Percentiles rank a stretch among this genome's conserved stretches.
Evolutionary conservation across 1,139 yeast species (phyloP).

Genomic region (Chernovozyma aurita): DNA sequence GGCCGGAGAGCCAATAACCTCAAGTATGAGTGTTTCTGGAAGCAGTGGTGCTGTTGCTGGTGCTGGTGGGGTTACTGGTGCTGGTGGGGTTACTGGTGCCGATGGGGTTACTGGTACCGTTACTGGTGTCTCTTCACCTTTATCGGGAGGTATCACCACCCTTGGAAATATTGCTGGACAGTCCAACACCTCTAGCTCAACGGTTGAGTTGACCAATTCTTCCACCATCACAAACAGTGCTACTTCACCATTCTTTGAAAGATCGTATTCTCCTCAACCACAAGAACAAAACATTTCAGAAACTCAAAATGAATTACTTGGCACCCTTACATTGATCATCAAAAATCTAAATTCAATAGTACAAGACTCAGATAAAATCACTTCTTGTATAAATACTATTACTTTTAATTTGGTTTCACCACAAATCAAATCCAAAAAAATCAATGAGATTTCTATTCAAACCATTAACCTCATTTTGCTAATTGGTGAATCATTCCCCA

Average conservation of each 20-base stretch:
- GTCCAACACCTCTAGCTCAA: neutral
- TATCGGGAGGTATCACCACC: neutral
- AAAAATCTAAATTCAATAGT: slow-evolving; percentile 39
- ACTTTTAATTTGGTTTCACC: slow-evolving; percentile 43
- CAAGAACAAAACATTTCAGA: neutral
- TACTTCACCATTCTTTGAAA: neutral
- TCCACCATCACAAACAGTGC: too few relatives aligned
- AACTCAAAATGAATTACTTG: slow-evolving; percentile 35
- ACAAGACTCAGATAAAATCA: slow-evolving; percentile 50
- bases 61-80: neutral
- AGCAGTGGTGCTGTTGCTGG: slow-evolving; percentile 1
- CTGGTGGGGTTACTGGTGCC: neutral
- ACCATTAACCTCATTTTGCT: slow-evolving; percentile 35
- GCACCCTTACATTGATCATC: slow-evolving; percentile 30
- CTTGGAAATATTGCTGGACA: too few relatives aligned
- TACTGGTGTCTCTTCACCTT: neutral
- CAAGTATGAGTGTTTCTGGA: neutral
- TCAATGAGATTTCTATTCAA: slow-evolving; percentile 25
- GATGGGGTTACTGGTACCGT: neutral
- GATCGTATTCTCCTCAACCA: neutral
- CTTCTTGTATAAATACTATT: slow-evolving; percentile 38
- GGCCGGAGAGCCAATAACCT: neutral
- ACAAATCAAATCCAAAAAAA: slow-evolving; percentile 35
- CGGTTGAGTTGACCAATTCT: neutral
- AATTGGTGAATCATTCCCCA: slow-evolving; percentile 32